These are phyloP conservation scores for Fusarium sp. DNA, from an alignment of 2,329 filamentous ascomycete genomes.

Conservation along the genomic window DNA sequence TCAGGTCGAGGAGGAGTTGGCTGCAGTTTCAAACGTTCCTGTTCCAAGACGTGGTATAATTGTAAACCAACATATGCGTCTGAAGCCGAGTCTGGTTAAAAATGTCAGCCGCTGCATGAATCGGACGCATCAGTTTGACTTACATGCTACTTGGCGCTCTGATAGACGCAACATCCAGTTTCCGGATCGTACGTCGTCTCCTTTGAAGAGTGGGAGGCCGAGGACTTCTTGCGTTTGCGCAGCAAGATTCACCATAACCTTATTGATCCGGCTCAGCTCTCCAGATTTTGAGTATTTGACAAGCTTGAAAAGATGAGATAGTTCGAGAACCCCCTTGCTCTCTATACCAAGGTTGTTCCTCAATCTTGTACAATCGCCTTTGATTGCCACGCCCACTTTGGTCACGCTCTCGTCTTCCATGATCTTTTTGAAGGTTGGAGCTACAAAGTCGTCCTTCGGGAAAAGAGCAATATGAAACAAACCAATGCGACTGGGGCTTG, in stretches of 20 bases:
- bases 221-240: slow-evolving; percentile 78
- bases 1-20: slow-evolving; percentile 79
- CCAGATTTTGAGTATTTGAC: slow-evolving; percentile 72
- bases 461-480: slow-evolving; percentile 84
- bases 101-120: slow-evolving; percentile 11
- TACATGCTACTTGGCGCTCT: slow-evolving; percentile 76
- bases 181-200: slow-evolving; percentile 73
- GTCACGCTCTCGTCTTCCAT: slow-evolving; percentile 77
- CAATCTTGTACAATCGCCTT: slow-evolving; percentile 76
- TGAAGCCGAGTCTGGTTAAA: slow-evolving; percentile 74
- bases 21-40: slow-evolving; percentile 72
- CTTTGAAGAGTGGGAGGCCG: slow-evolving; percentile 81
- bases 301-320: slow-evolving; percentile 84
- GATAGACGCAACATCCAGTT: slow-evolving; percentile 77
- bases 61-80: slow-evolving; percentile 85
- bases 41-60: slow-evolving; percentile 78
- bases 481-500: slow-evolving; percentile 79
- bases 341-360: slow-evolving; percentile 74
- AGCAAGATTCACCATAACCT: slow-evolving; percentile 73
- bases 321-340: slow-evolving; percentile 77
- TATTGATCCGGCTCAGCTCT: slow-evolving; percentile 71
- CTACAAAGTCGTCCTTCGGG: slow-evolving; percentile 69
- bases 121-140: slow-evolving; percentile 49
- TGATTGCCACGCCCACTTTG: slow-evolving; percentile 83
- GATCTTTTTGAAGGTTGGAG: slow-evolving; percentile 76